Evolutionary conservation across 306 rosid genomes (phyloP).

Genomic region (Lathyrus oleraceus): DNA sequence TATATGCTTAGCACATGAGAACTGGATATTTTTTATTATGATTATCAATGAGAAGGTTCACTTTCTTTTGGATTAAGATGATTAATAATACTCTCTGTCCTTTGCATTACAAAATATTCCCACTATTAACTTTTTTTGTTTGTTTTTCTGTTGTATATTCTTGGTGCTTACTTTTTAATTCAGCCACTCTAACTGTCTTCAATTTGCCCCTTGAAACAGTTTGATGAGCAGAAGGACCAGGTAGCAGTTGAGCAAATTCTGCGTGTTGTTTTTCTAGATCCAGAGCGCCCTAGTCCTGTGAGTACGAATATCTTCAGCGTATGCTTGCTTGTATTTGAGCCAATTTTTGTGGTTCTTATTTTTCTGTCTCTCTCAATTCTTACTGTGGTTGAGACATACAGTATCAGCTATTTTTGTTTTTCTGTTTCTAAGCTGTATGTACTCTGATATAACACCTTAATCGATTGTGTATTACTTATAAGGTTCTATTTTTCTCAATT

Average conservation of each 20-base stretch:
- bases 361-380: neutral
- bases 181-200: neutral
- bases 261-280: slow-evolving; percentile 85
- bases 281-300: slow-evolving; percentile 81
- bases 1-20: neutral
- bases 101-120: neutral
- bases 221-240: slow-evolving; percentile 94
- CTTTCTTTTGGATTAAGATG: slow-evolving; percentile 11
- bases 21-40: slow-evolving; percentile 18
- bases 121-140: neutral
- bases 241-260: slow-evolving; percentile 84
- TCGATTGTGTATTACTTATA: neutral
- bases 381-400: slow-evolving; percentile 8
- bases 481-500: slow-evolving; percentile 13
- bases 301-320: slow-evolving; percentile 27
- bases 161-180: slow-evolving; percentile 16
- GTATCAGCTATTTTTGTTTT: neutral
- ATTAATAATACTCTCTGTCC: neutral
- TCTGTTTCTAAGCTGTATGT: neutral
- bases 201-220: slow-evolving; percentile 42
- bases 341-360: neutral
- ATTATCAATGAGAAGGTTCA: slow-evolving; percentile 14
- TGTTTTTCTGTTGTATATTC: slow-evolving; percentile 22
- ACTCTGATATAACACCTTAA: neutral
- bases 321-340: slow-evolving; percentile 7